A percentile compares a stretch with the other conserved stretches of the same genome.
Evolutionary conservation across 1,284 basidiomycete genomes (phyloP).

Genomic region (Cryptococcus deneoformans): DNA sequence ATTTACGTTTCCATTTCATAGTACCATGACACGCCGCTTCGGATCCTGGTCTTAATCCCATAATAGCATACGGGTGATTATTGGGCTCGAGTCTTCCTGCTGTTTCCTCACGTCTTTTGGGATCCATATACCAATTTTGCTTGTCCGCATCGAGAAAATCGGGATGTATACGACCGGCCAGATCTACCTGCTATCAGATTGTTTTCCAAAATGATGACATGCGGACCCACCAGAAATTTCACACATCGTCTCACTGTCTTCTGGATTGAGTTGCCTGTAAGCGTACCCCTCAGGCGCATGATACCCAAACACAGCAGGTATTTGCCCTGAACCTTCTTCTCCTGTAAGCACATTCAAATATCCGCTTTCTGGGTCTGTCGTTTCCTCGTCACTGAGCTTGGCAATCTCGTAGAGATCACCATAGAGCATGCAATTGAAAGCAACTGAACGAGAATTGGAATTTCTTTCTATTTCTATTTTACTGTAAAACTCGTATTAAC

Average conservation of each 20-base stretch:
- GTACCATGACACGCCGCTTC: conserved; percentile 9
- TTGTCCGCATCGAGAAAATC: conserved; percentile 29
- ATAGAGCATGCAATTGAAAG: conserved; percentile 15
- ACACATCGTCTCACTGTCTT: conserved; percentile 23
- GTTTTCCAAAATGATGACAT: background rate
- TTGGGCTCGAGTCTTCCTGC: conserved; percentile 14
- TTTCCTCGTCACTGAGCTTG: conserved; percentile 2
- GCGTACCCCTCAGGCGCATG: conserved; percentile 22
- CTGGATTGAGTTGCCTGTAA: conserved; percentile 31
- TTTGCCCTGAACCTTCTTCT: conserved; percentile 1
- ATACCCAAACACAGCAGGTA: conserved; percentile 8
- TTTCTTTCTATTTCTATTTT: no score
- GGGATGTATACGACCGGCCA: conserved; percentile 38
- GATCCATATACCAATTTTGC: conserved; percentile 22
- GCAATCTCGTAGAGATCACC: conserved; percentile 39
- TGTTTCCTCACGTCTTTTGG: conserved; percentile 2
- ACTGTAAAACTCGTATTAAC: no score
- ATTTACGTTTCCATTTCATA: conserved; percentile 29
- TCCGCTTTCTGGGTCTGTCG: background rate
- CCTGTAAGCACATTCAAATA: background rate
- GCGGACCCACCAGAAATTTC: conserved; percentile 35
- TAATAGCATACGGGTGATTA: conserved; percentile 12
- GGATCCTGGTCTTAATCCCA: conserved; percentile 19
- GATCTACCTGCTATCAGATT: conserved; percentile 17
- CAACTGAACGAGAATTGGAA: no score